Conservation (phyloP, 1,139 yeast species). For the Suhomyces terraborum region DNA sequence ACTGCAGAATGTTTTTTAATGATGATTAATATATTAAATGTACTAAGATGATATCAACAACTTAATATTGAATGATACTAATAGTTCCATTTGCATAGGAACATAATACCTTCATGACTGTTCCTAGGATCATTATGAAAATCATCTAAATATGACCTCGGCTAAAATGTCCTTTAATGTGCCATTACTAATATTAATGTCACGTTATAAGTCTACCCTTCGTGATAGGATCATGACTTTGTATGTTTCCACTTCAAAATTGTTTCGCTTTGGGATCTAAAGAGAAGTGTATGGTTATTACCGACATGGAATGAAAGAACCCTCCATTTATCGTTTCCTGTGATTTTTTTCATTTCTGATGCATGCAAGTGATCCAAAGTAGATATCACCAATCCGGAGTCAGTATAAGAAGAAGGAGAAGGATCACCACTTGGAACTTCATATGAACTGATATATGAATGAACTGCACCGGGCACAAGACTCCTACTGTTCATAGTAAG, state of each 20-base stretch:
- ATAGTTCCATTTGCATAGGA: too few species aligned
- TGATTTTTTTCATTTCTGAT: background rate
- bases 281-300: constrained; percentile 5
- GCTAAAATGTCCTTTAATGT: too few species aligned
- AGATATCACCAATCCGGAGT: background rate
- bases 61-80: too few species aligned
- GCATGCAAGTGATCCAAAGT: background rate
- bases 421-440: constrained; percentile 12
- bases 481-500: constrained; percentile 21
- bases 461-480: constrained; percentile 15
- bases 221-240: constrained; percentile 2
- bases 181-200: too few species aligned
- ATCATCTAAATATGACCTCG: too few species aligned
- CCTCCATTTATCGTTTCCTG: background rate
- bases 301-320: background rate
- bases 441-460: constrained; percentile 21
- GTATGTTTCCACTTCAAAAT: constrained; percentile 2
- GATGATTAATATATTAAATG: too few species aligned
- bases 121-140: too few species aligned
- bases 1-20: too few species aligned
- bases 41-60: too few species aligned
- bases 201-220: too few species aligned
- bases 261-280: constrained; percentile 1
- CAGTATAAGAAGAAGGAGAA: too few species aligned
- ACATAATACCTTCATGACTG: too few species aligned